phyloP scores from a whole-genome alignment of 805 yeast species.

The Hanseniaspora hatyaiensis region DNA sequence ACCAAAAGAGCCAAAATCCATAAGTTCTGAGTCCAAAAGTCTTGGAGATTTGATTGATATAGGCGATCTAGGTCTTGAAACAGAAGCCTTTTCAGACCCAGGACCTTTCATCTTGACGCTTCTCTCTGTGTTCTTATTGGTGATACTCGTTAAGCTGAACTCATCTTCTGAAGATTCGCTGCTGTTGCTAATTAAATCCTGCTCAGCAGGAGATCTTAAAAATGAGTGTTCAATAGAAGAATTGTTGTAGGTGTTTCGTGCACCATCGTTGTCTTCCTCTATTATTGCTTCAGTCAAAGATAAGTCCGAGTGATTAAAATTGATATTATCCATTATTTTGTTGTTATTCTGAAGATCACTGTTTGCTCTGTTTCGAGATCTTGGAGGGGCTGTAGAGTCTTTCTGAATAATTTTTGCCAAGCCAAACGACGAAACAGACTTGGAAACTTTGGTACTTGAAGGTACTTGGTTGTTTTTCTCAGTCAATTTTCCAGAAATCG shows the following conservation, averaged over 20 bases:
- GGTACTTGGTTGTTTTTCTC: background rate
- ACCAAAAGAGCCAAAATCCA: background rate
- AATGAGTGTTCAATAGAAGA: background rate
- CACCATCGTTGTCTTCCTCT: conserved; percentile 6
- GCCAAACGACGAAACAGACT: conserved; percentile 9
- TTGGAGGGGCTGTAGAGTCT: conserved; percentile 14
- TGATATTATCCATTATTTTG: background rate
- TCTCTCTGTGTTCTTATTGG: conserved; percentile 12
- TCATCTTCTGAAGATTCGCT: background rate
- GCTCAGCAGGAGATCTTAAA: conserved; percentile 5
- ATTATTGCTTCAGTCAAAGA: conserved; percentile 9
- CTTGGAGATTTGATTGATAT: conserved; percentile 9
- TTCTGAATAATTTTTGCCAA: background rate
- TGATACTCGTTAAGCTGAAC: conserved; percentile 5
- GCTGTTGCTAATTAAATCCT: background rate
- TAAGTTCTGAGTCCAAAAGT: conserved; percentile 2
- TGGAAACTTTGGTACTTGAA: background rate
- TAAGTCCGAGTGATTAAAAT: conserved; percentile 1
- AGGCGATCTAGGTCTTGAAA: background rate
- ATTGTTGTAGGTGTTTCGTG: background rate
- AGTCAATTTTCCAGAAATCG: too few relatives aligned
- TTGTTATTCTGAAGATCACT: background rate
- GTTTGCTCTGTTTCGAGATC: conserved; percentile 14
- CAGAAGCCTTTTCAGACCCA: background rate
- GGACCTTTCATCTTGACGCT: conserved; percentile 9